Evolutionary conservation across 2,329 filamentous ascomycete genomes (phyloP), one percentile per base, ranked within the genome.

Genomic region (Claviceps maximensis): DNA sequence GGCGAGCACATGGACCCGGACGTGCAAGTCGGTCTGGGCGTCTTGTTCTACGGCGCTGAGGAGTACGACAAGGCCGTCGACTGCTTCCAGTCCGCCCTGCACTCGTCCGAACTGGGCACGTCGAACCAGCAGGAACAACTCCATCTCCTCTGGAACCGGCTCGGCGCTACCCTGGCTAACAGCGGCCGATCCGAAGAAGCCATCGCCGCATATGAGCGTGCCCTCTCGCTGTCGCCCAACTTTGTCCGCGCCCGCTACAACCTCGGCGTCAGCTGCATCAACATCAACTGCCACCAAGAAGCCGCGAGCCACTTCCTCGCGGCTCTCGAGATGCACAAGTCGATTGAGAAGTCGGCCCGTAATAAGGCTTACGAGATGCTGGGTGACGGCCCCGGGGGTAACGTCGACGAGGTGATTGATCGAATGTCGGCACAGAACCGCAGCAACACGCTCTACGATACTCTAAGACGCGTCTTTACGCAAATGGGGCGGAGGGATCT

Each of bases 11-110:
- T 98, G 87, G 94, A 98, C 64, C 93, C 93, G 0, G 93, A 98
- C 66, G 93, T 98, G 8, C 94, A 98, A 70, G 93, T 98, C 54
- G 93, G 93, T 1, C 78, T 98, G 1, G 94, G 94, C 38, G 93
- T 98, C 4, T 79, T 98, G 17, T 97, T 98, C 74, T 98, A 98
- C 71, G 93, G 91, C 50, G 89, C 88, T 31, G 93, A 98, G 70
- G 91, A 97, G 65, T 97, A 96, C 73, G 88, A 93, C 66, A 98
- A 98, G 73, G 93, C 93, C 0, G 91, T 98, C 40, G 93, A 98
- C 74, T 98, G 94, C 75, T 98, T 98, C 79, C 87, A 86, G 53
- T 84, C 91, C 1, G 91, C 94, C 0, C 80, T 98, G 25, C 87
- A 88, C 55, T 88, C 83, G 25, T 89, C 87, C 1, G 89, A 95